Base-by-base conservation (phyloP, 176 grass and related monocot genomes). In the Triticum turgidum region DNA sequence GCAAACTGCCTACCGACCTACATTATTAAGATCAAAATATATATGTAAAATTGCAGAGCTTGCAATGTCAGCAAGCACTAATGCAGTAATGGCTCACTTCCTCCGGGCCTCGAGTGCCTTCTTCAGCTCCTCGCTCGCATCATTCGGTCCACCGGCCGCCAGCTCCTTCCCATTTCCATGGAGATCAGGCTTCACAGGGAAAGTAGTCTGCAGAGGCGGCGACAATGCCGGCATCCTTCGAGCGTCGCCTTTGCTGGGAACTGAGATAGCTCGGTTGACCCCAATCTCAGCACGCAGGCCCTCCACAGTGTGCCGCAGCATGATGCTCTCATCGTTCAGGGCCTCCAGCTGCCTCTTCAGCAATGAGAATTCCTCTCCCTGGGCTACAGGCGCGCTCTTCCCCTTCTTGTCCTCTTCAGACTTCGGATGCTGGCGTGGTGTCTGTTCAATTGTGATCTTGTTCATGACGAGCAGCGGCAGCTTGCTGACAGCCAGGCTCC, bases 361-460 rank as follows among this genome's bases (percentile, higher is more conserved):
- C 27, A 89, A 41, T 3, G 87, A 82, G 65, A 86, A 85, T 22
- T 71, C 82, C 29, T 75, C 75, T 0, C n/a, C 45, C 6, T 49
- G 71, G 0, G 77, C 61, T 52, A 70, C 17, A 7, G 24, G 6
- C 0, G 8, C 8, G 11, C 80, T 85, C 83, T 83, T 90, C 47
- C 58, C 70, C 47, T 88, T 77, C 67, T 85, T 87, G 17, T 44
- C 80, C 0, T 35, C 73, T 22, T 87, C 76, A 1, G 52, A 14
- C 32, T 56, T 25, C 0, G 7, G 58, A 32, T 56, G 11, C 25
- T 0, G 6, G 9, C 27, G 58, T 13, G 49, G 61, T 2, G 78
- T 82, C 1, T 94, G 92, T 80, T 96, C 89, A 18, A 99, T 96
- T 15, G 97, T 94, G 84, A 99, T 93, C 92, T 94, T 99, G 80